These are phyloP conservation scores for Aspergillus indologenus DNA, from an alignment of 495 filamentous ascomycete genomes.

Conservation along the genomic window DNA sequence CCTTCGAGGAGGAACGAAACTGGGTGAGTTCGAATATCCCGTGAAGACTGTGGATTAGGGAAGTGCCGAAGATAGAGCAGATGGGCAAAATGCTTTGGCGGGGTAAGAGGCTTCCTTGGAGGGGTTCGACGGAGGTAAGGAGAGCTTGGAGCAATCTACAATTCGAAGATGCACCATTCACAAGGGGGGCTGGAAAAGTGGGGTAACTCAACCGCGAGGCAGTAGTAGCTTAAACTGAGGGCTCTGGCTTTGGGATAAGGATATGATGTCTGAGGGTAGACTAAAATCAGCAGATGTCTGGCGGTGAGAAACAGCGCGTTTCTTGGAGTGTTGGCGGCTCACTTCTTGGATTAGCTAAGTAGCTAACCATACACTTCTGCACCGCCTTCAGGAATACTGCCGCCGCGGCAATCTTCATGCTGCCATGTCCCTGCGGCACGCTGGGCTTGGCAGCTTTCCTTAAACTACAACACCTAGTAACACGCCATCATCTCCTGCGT, in stretches of 20 bases:
- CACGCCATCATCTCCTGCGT: too few species aligned
- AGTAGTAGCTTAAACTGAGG: constrained; percentile 4
- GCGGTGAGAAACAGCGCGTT: constrained; percentile 32
- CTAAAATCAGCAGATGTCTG: constrained; percentile 18
- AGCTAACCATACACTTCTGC: too few species aligned
- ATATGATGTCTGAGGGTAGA: constrained; percentile 8
- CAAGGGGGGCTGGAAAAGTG: constrained; percentile 9
- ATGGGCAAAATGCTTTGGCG: constrained; percentile 28
- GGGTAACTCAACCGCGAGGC: constrained; percentile 3
- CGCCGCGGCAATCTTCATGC: too few species aligned
- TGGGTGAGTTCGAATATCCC: not conserved
- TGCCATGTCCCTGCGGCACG: too few species aligned
- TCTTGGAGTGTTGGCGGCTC: constrained; percentile 16
- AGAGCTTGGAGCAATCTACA: constrained; percentile 12
- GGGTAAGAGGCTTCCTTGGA: constrained; percentile 31
- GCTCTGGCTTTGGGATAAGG: constrained; percentile 8
- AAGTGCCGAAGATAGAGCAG: constrained; percentile 14
- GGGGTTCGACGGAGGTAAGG: constrained; percentile 24
- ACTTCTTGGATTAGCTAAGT: not conserved
- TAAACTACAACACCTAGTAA: too few species aligned
- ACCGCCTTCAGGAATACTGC: too few species aligned
- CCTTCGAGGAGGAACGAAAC: constrained; percentile 8
- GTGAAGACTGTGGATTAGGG: constrained; percentile 6
- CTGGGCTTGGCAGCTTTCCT: too few species aligned
- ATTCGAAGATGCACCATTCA: constrained; percentile 13